Base-by-base conservation (phyloP, 805 yeast genomes). In the Suhomyces pyralidae region DNA sequence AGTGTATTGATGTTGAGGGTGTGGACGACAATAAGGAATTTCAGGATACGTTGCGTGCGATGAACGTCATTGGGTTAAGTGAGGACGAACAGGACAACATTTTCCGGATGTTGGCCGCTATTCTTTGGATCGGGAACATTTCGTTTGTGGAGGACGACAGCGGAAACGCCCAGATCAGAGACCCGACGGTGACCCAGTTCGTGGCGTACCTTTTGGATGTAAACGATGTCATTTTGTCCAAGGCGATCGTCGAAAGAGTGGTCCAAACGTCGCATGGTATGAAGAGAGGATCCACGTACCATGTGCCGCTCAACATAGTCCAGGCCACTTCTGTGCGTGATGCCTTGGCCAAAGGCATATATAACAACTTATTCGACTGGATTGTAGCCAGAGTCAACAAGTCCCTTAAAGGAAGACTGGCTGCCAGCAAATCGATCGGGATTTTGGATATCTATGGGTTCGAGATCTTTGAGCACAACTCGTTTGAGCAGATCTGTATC, bases 271-370 rank as follows among this genome's bases (percentile, higher is more conserved):
- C 84, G 34, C 96, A 91, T 63, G 97, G 97, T 56, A 82, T 85
- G 81, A 82, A 83, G 61, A 81, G 97, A 61, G 98, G 97, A 15
- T 91, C 97, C 12, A 84, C 93, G 7, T 94, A 93, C 66, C 97
- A 94, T 66, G 94, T 90, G 43, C 98, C 99, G 1, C 79, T 94
- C 59, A 94, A 94, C 65, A 78, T 81, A 34, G 91, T 88, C 1
- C 99, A 94, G 71, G 98, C 99, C 0, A 86, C 86, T 2, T 96
- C 99, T 0, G 97, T 91, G 10, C 83, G 92, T 61, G 98, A 94
- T 70, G 97, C 97, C 4, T 76, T 94, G 48, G 97, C 98, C 5
- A 94, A 92, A 71, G 97, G 96, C 2, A 79, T 94, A 47, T 94
- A 94, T 75, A 90, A 84, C 67, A 92, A 92, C 63, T 74, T 94